Evolutionary conservation across 2,329 filamentous ascomycete species (phyloP), one percentile per base, ranked within the genome.

Genomic region (Neonectria faginata): DNA sequence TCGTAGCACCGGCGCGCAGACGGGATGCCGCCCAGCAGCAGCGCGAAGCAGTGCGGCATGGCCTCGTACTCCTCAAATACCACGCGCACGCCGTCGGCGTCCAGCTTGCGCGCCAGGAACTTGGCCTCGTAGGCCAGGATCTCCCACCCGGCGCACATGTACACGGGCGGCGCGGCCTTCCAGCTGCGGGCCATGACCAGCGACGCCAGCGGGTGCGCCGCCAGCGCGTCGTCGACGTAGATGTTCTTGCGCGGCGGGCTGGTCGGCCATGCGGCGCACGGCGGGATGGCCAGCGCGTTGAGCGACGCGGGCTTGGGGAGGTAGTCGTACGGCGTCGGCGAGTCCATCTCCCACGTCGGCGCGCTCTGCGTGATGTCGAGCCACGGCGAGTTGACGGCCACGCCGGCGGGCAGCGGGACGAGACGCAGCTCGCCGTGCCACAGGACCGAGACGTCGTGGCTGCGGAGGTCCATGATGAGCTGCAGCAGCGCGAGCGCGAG

Each of bases 1-100:
- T 82, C 76, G 62, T 88, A 84, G 70, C 88, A 91, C 52, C 84
- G 81, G 68, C 74, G 79, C 3, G 84, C 79, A 31, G 79, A 82
- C 1, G 81, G 74, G 2, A 83, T 75, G 5, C 79, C 77, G 2
- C 82, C 77, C 60, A 92, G 78, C 1, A 92, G 67, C 67, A 88
- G 72, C 0, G 85, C 87, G 74, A 93, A 95, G 70, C 87, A 88
- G 78, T 94, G 92, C 58, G 92, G 91, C 92, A 95, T 95, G 3
- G 88, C 90, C 76, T 94, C 89, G 75, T 89, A 96, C 78, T 93
- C 87, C 75, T 92, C 88, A 72, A 89, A 91, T 3, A 87, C 82
- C 0, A 94, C 86, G 0, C 73, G 74, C 0, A 90, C 89, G 5
- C 86, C 88, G 50, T 91, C 86, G 8, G 72, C 67, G 16, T 81